phyloP scores from a whole-genome alignment of 176 grass and related monocot species.

The Carex parvula region DNA sequence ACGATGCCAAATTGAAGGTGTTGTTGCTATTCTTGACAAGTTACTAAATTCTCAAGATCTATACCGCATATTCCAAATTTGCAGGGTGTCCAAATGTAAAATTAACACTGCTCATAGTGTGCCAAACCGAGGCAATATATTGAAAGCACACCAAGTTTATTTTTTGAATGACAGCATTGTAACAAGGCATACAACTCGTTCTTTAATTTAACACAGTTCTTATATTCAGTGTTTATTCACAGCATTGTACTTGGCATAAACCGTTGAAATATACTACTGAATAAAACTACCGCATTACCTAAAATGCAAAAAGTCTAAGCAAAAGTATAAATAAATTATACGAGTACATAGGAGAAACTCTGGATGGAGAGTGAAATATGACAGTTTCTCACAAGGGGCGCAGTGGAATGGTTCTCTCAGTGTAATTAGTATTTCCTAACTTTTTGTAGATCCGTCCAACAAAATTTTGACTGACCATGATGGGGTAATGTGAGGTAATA shows the following conservation, averaged over 20 bases:
- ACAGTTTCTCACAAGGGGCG: not conserved
- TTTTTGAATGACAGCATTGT: not conserved
- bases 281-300: not conserved
- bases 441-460: constrained; percentile 9
- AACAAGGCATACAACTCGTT: not conserved
- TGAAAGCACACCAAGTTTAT: not conserved
- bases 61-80: not conserved
- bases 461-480: constrained; percentile 5
- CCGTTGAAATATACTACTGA: not conserved
- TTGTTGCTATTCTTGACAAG: not conserved
- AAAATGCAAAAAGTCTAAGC: not conserved
- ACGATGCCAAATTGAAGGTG: not conserved
- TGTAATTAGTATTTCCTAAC: constrained; percentile 2
- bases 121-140: not conserved
- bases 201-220: not conserved
- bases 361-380: constrained; percentile 1
- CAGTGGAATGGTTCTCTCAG: not conserved
- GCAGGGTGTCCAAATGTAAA: not conserved
- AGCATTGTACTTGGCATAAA: no score
- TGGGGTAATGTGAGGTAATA: constrained; percentile 9
- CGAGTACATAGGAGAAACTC: not conserved
- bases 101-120: not conserved
- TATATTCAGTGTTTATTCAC: not conserved
- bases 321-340: not conserved
- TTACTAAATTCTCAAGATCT: not conserved